A percentile compares a stretch with the other conserved stretches of the same genome.
Conservation (phyloP, 1,284 basidiomycete species). For the Apiotrichum sp. region DNA sequence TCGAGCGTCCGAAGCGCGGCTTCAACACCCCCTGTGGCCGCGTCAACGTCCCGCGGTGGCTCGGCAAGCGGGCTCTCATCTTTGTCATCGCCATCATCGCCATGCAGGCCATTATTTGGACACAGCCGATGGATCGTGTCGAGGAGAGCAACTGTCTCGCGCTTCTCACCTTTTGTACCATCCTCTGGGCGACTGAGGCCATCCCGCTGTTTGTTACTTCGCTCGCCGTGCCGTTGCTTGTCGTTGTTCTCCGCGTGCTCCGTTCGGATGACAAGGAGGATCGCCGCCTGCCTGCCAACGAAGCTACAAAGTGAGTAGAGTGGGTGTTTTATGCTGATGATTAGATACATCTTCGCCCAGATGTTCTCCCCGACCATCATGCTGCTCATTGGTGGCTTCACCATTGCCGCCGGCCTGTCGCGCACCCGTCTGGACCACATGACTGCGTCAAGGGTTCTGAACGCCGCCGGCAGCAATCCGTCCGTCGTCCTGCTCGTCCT, state of each 20-base stretch:
- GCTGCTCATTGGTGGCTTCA: slow-evolving; percentile 96
- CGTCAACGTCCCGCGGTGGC: slow-evolving; percentile 50
- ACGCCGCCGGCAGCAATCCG: slow-evolving; percentile 81
- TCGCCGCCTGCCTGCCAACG: slow-evolving; percentile 57
- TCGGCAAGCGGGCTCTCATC: slow-evolving; percentile 61
- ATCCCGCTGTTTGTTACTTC: slow-evolving; percentile 97
- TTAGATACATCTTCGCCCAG: slow-evolving; percentile 64
- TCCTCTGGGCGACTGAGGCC: slow-evolving; percentile 96
- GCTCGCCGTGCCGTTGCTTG: slow-evolving; percentile 76
- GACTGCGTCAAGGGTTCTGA: slow-evolving; percentile 85
- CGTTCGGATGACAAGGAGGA: slow-evolving; percentile 58
- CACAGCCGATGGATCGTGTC: slow-evolving; percentile 57
- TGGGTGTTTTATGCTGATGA: slow-evolving; percentile 32
- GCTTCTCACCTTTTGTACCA: slow-evolving; percentile 81
- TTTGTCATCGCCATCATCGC: slow-evolving; percentile 56
- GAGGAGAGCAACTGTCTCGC: slow-evolving; percentile 91
- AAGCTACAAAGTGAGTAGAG: slow-evolving; percentile 69
- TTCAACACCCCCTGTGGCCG: slow-evolving; percentile 59
- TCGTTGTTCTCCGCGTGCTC: slow-evolving; percentile 83
- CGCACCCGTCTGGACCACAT: slow-evolving; percentile 97
- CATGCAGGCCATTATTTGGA: slow-evolving; percentile 59
- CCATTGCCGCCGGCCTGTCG: slow-evolving; percentile 90
- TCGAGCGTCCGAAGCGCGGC: slow-evolving; percentile 46
- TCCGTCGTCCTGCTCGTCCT: slow-evolving; percentile 83
- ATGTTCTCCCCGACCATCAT: slow-evolving; percentile 69